These are phyloP conservation scores for Microascus cirrosus DNA, from an alignment of 2,329 filamentous ascomycete species.

Conservation along the genomic window DNA sequence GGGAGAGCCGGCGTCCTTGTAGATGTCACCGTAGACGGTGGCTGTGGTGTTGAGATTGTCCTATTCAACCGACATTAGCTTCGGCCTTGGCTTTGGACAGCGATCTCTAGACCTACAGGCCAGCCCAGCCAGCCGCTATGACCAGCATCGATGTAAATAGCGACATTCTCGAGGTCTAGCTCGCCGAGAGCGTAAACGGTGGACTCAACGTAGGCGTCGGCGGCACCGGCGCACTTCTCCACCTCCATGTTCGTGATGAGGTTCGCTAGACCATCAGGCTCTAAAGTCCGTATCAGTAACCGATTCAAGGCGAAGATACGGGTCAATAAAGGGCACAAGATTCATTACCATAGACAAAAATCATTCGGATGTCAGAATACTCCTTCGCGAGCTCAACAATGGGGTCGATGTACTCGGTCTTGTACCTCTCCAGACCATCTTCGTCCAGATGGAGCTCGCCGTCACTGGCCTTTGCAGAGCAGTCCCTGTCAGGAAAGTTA, in stretches of 20 bases:
- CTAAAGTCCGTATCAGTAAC: conserved; percentile 12
- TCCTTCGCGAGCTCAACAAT: conserved; percentile 28
- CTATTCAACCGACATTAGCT: conserved; percentile 16
- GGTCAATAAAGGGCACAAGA: not conserved
- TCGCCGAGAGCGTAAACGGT: conserved; percentile 37
- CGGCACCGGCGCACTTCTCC: conserved; percentile 35
- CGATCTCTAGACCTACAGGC: not conserved
- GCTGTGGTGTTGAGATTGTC: conserved; percentile 40
- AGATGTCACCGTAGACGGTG: conserved; percentile 31
- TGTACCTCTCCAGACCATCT: conserved; percentile 40
- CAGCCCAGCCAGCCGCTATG: conserved; percentile 50
- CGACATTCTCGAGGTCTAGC: conserved; percentile 43
- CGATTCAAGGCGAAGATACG: not conserved
- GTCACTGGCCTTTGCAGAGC: conserved; percentile 43
- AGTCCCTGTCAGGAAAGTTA: conserved; percentile 45
- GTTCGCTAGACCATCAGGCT: conserved; percentile 49
- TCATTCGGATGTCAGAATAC: conserved; percentile 29
- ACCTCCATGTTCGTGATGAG: conserved; percentile 43
- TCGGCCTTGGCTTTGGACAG: not conserved
- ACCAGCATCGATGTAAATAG: conserved; percentile 47
- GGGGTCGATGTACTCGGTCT: conserved; percentile 37
- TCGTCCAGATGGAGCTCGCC: conserved; percentile 41
- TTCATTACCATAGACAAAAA: conserved; percentile 16
- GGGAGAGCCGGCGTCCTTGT: conserved; percentile 37
- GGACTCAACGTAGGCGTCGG: conserved; percentile 35